These are phyloP conservation scores for Acanthamoeba healyi DNA, from an alignment of 208 protist genomes.

Conservation along the genomic window DNA sequence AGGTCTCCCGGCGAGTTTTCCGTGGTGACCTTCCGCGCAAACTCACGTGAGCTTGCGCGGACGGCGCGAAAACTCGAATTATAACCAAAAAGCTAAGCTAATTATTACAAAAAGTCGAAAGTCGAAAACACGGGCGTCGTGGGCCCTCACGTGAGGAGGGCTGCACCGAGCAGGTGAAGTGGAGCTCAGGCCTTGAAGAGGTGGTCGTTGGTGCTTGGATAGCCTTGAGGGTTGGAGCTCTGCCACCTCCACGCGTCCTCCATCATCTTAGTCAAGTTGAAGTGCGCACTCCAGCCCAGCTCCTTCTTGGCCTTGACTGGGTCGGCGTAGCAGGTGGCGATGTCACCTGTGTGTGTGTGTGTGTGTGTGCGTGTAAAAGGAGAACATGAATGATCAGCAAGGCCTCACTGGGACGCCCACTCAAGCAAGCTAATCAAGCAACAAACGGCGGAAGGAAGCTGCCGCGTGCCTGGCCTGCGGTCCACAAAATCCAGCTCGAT, in stretches of 20 bases:
- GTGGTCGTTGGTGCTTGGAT: slow-evolving; percentile 48
- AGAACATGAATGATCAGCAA: neutral
- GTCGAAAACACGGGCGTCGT: too few relatives aligned
- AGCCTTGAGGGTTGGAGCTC: slow-evolving; percentile 88
- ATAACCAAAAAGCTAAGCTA: too few relatives aligned
- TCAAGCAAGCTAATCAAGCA: too few relatives aligned
- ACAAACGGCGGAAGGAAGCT: too few relatives aligned
- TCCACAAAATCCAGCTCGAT: slow-evolving; percentile 91
- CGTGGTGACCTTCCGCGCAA: neutral
- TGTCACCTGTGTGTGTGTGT: slow-evolving; percentile 83
- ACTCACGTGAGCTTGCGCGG: too few relatives aligned
- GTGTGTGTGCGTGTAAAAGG: neutral
- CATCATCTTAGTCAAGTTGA: slow-evolving; percentile 90
- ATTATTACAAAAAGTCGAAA: too few relatives aligned
- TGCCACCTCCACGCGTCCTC: slow-evolving; percentile 91
- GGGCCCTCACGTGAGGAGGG: too few relatives aligned
- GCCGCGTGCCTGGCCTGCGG: slow-evolving; percentile 75
- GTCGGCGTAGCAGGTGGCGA: slow-evolving; percentile 88
- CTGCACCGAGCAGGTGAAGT: too few relatives aligned
- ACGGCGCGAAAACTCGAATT: too few relatives aligned
- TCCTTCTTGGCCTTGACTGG: slow-evolving; percentile 86
- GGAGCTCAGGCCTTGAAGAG: slow-evolving; percentile 27
- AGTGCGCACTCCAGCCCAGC: slow-evolving; percentile 90
- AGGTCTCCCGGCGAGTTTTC: neutral
- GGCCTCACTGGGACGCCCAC: too few relatives aligned